Conservation (phyloP, 164 flowering plant genomes). For the Umbilicus rupestris region DNA sequence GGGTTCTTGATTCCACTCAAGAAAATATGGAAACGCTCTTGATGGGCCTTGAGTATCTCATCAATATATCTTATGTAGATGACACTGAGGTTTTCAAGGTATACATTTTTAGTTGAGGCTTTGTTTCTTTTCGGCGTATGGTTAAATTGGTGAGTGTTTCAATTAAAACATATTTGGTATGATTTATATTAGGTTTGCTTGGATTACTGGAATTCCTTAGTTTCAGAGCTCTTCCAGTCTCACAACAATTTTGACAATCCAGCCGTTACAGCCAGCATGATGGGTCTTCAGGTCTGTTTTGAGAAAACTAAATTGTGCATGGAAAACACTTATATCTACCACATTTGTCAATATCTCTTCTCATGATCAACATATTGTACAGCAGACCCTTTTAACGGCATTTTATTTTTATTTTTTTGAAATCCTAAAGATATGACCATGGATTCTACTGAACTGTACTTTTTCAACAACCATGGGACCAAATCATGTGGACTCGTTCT, state of each 20-base stretch:
- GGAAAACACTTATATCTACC: not conserved
- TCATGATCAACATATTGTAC: not conserved
- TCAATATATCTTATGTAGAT: conserved; percentile 88
- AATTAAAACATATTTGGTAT: conserved; percentile 3
- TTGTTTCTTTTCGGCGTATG: not conserved
- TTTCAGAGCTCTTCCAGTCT: conserved; percentile 77
- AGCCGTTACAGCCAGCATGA: conserved; percentile 53
- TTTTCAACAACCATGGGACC: not conserved
- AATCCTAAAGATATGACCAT: not conserved
- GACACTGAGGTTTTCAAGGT: conserved; percentile 99
- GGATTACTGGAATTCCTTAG: conserved; percentile 94
- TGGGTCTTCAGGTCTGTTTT: conserved; percentile 74
- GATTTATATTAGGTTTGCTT: conserved; percentile 64
- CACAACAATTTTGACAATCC: conserved; percentile 70
- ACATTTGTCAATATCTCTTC: not conserved
- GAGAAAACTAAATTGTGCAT: not conserved
- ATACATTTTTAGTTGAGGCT: not conserved
- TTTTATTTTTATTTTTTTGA: not conserved
- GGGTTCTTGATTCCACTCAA: conserved; percentile 58
- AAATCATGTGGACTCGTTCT: not conserved
- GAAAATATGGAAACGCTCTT: conserved; percentile 63
- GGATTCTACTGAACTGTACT: not conserved
- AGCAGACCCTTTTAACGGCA: not conserved
- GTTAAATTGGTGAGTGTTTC: not conserved
- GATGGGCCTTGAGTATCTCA: conserved; percentile 87